Evolutionary conservation across 2,329 filamentous ascomycete species (phyloP).

Genomic region (Talaromyces funiculosus): DNA sequence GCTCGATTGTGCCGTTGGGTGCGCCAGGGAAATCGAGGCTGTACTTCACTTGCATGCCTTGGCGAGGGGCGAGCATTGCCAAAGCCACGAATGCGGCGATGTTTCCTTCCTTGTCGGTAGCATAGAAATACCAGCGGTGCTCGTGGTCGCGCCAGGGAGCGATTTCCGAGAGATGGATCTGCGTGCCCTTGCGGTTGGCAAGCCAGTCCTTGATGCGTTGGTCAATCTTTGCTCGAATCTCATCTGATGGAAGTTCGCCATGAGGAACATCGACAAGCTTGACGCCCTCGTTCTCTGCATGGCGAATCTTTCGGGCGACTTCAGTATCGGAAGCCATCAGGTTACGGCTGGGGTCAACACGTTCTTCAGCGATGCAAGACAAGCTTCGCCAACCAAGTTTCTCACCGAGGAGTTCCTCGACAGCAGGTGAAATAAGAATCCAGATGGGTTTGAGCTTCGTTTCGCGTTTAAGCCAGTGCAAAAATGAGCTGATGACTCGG

Average conservation of each 20-base stretch:
- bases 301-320: conserved; percentile 68
- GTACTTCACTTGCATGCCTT: conserved; percentile 95
- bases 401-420: conserved; percentile 73
- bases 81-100: conserved; percentile 76
- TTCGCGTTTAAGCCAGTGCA: conserved; percentile 68
- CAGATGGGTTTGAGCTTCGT: conserved; percentile 73
- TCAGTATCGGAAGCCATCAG: conserved; percentile 60
- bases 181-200: conserved; percentile 69
- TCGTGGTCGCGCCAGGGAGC: conserved; percentile 78
- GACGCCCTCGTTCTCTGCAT: conserved; percentile 76
- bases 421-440: conserved; percentile 75
- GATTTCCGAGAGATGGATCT: conserved; percentile 87
- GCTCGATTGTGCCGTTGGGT: conserved; percentile 82
- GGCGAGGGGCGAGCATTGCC: conserved; percentile 69
- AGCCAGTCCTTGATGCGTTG: conserved; percentile 75
- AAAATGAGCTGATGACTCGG: conserved; percentile 66
- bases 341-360: conserved; percentile 68
- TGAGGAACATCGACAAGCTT: conserved; percentile 68
- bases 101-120: conserved; percentile 64
- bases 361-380: conserved; percentile 83
- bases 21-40: conserved; percentile 86
- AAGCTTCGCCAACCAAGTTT: conserved; percentile 83
- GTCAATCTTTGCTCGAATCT: conserved; percentile 65
- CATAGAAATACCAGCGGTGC: conserved; percentile 82
- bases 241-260: conserved; percentile 59